Percentiles rank a stretch among this genome's conserved stretches.
Evolutionary conservation across 2,329 filamentous ascomycete species (phyloP).

Genomic region (Trichoderma hamatum): DNA sequence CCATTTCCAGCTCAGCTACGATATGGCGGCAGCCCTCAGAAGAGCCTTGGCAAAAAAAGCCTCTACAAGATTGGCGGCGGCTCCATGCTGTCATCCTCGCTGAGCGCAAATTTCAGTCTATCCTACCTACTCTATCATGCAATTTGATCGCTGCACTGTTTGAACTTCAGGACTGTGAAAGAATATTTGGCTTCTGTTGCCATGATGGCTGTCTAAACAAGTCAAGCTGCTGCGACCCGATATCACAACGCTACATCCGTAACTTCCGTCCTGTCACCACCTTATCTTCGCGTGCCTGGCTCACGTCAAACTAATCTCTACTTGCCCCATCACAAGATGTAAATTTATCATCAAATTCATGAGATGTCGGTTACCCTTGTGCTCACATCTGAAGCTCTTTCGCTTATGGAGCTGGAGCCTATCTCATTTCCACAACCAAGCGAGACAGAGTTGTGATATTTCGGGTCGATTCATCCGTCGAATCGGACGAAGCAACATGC

Average conservation of each 20-base stretch:
- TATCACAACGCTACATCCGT: background rate
- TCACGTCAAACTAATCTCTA: background rate
- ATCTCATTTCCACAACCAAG: slow-evolving; percentile 5
- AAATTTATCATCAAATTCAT: background rate
- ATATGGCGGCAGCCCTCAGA: background rate
- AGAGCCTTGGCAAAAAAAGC: background rate
- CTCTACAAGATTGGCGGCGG: slow-evolving; percentile 5
- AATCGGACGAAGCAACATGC: slow-evolving; percentile 23
- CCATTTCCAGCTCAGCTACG: background rate
- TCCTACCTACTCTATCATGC: background rate
- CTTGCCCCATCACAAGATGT: background rate
- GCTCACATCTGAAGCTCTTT: background rate
- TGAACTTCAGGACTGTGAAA: background rate
- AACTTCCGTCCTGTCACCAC: background rate
- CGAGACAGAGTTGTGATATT: background rate
- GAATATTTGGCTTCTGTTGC: background rate
- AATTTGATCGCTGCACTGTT: background rate
- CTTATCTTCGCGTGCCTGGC: background rate
- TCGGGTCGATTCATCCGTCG: slow-evolving; percentile 7
- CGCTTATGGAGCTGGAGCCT: background rate
- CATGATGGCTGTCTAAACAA: background rate
- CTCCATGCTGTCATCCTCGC: slow-evolving; percentile 18
- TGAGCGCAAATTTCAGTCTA: slow-evolving; percentile 24
- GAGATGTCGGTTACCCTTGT: background rate
- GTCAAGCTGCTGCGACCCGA: background rate